phyloP scores from a whole-genome alignment of 768 basidiomycete species.

The Suillus discolor region DNA sequence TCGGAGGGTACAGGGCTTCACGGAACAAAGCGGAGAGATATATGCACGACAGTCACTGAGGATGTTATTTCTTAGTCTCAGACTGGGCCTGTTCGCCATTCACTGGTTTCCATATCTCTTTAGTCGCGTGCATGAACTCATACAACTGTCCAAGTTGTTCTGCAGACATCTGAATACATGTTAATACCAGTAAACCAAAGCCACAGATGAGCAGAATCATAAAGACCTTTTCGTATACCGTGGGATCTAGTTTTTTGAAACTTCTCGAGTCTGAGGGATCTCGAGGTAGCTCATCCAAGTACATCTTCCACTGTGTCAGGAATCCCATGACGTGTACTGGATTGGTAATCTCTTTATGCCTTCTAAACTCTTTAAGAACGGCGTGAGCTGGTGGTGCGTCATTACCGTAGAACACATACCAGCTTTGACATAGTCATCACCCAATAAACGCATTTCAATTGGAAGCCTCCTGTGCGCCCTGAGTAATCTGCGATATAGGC shows the following conservation, averaged over 20 bases:
- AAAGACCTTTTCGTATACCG: conserved; percentile 73
- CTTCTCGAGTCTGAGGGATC: conserved; percentile 40
- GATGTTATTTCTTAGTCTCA: neutral
- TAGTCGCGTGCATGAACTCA: conserved; percentile 91
- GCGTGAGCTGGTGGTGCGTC: conserved; percentile 2
- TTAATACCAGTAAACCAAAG: neutral
- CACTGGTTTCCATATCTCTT: conserved; percentile 80
- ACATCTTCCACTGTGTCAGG: conserved; percentile 92
- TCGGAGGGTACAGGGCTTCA: neutral
- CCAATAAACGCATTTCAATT: conserved; percentile 78
- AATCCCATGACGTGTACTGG: conserved; percentile 94
- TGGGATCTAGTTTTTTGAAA: conserved; percentile 72
- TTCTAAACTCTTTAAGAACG: conserved; percentile 73
- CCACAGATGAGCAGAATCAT: conserved; percentile 1
- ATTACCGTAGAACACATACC: conserved; percentile 40
- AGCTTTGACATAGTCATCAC: conserved; percentile 84
- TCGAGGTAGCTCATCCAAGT: conserved; percentile 72
- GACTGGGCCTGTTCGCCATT: conserved; percentile 18
- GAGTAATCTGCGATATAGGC: conserved; percentile 80
- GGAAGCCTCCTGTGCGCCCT: conserved; percentile 79
- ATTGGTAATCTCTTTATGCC: conserved; percentile 79
- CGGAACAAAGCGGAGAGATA: neutral
- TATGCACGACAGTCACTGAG: neutral
- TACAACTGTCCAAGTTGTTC: conserved; percentile 94
- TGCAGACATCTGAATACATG: conserved; percentile 66